Conservation (phyloP, 2,329 filamentous ascomycete genomes). For the Xylaria sp. region DNA sequence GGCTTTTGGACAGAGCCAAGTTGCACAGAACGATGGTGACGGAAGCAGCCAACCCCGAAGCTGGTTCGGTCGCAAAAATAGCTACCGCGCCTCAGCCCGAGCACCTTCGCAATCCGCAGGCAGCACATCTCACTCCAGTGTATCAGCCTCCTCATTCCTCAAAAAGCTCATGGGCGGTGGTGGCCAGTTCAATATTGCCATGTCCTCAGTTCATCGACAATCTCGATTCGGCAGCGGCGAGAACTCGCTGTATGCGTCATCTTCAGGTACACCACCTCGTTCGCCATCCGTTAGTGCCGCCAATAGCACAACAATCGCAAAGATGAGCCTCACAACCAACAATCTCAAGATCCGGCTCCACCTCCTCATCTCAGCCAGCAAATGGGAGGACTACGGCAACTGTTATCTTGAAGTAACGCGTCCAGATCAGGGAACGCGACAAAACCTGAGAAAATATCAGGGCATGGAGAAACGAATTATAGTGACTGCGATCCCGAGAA, state of each 20-base stretch:
- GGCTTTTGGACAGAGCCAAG: slow-evolving; percentile 71
- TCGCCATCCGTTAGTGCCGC: slow-evolving; percentile 68
- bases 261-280: slow-evolving; percentile 62
- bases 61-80: slow-evolving; percentile 72
- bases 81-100: slow-evolving; percentile 69
- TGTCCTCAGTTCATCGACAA: slow-evolving; percentile 75
- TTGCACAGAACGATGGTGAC: slow-evolving; percentile 59
- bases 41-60: slow-evolving; percentile 59
- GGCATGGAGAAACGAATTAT: slow-evolving; percentile 87
- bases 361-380: slow-evolving; percentile 75
- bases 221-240: slow-evolving; percentile 63
- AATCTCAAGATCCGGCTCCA: slow-evolving; percentile 91
- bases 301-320: slow-evolving; percentile 56
- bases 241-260: slow-evolving; percentile 70
- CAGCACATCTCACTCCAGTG: slow-evolving; percentile 68
- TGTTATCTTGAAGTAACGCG: slow-evolving; percentile 84
- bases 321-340: slow-evolving; percentile 71
- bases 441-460: slow-evolving; percentile 68
- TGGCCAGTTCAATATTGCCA: slow-evolving; percentile 83
- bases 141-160: slow-evolving; percentile 81
- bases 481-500: slow-evolving; percentile 76
- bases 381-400: slow-evolving; percentile 92
- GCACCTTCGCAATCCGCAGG: slow-evolving; percentile 76
- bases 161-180: slow-evolving; percentile 77
- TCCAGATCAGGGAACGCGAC: slow-evolving; percentile 70